These are phyloP conservation scores for Bipolaris oryzae DNA, from an alignment of 2,329 filamentous ascomycete genomes.

Conservation along the genomic window DNA sequence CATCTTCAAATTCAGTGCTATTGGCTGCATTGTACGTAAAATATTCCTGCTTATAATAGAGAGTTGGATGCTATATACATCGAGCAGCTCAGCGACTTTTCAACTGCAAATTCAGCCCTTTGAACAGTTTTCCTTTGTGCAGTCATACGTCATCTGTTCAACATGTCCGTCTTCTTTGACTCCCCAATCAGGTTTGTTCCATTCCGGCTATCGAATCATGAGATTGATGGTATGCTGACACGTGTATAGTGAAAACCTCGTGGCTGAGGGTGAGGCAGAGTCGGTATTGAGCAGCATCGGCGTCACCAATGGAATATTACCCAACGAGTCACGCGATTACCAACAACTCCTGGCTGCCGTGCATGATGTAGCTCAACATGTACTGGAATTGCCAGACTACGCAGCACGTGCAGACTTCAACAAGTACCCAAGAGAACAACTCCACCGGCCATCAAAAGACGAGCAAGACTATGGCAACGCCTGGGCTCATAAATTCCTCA, in stretches of 20 bases:
- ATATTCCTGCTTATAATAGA: background rate
- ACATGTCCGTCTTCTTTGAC: slow-evolving; percentile 41
- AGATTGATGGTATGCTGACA: slow-evolving; percentile 1
- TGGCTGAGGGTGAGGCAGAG: slow-evolving; percentile 33
- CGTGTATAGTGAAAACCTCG: slow-evolving; percentile 26
- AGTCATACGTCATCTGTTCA: background rate
- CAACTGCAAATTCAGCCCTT: background rate
- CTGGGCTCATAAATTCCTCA: slow-evolving; percentile 59
- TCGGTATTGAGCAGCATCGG: slow-evolving; percentile 29
- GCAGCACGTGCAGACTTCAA: slow-evolving; percentile 51
- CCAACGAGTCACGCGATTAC: slow-evolving; percentile 53
- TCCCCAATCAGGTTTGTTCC: slow-evolving; percentile 29
- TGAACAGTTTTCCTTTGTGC: background rate
- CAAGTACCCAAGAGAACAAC: slow-evolving; percentile 54
- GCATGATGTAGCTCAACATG: slow-evolving; percentile 57
- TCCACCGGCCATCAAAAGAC: slow-evolving; percentile 47
- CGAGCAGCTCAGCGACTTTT: background rate
- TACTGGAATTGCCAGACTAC: slow-evolving; percentile 56
- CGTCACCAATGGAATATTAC: slow-evolving; percentile 37
- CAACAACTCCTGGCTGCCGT: slow-evolving; percentile 57
- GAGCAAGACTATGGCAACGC: slow-evolving; percentile 53
- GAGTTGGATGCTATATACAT: background rate
- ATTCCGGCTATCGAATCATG: background rate
- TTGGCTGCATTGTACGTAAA: slow-evolving; percentile 22
- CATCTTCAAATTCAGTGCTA: background rate